Percentiles rank a stretch among this genome's conserved stretches.
These are phyloP conservation scores for Carpinus viminea DNA, from an alignment of 306 rosid species.

Conservation along the genomic window DNA sequence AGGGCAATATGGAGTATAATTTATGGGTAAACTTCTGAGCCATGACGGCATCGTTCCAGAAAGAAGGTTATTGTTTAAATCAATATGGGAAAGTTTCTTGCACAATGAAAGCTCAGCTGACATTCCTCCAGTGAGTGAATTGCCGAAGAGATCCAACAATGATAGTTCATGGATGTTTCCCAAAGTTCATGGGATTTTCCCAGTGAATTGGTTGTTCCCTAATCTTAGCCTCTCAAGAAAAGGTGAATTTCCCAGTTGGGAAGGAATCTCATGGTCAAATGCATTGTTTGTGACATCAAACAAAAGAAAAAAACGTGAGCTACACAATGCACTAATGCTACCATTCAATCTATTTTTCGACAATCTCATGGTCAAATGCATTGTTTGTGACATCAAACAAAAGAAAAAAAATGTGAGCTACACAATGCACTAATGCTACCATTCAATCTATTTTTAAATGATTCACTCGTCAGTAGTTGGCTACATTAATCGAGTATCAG, in stretches of 20 bases:
- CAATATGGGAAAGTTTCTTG: slow-evolving; percentile 67
- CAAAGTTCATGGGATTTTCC: slow-evolving; percentile 68
- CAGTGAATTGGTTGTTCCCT: slow-evolving; percentile 70
- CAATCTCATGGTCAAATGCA: slow-evolving; percentile 65
- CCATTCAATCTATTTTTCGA: slow-evolving; percentile 77
- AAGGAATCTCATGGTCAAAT: slow-evolving; percentile 73
- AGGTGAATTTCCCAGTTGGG: slow-evolving; percentile 66
- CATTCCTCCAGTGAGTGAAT: slow-evolving; percentile 65
- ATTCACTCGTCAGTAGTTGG: slow-evolving; percentile 73
- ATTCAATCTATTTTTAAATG: slow-evolving; percentile 70
- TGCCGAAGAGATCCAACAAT: slow-evolving; percentile 71
- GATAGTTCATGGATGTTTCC: slow-evolving; percentile 59
- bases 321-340: slow-evolving; percentile 62
- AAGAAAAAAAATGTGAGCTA: slow-evolving; percentile 59
- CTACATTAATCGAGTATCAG: slow-evolving; percentile 48
- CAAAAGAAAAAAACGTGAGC: slow-evolving; percentile 64
- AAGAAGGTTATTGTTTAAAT: slow-evolving; percentile 37
- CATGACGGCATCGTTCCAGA: too few species aligned
- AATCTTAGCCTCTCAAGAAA: slow-evolving; percentile 73
- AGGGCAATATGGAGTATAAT: too few species aligned
- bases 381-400: slow-evolving; percentile 80
- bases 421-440: slow-evolving; percentile 72
- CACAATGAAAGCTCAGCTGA: slow-evolving; percentile 77
- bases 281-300: slow-evolving; percentile 74
- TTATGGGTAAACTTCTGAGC: too few species aligned